Conservation (phyloP, 2,329 filamentous ascomycete genomes). For the Sphaerulina musiva region DNA sequence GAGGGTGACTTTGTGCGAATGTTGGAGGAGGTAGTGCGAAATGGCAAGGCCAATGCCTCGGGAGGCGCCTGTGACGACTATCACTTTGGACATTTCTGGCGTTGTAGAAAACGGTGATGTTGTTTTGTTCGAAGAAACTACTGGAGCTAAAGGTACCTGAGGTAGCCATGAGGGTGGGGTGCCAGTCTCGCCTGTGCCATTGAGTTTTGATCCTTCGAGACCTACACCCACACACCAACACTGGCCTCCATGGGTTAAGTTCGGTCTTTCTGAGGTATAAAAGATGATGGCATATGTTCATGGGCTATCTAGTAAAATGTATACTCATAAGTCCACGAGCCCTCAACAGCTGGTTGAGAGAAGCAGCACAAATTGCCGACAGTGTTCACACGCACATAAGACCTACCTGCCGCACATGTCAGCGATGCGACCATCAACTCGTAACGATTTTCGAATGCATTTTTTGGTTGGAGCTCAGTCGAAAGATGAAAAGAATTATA, state of each 20-base stretch:
- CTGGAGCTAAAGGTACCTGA: neutral
- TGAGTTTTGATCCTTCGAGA: neutral
- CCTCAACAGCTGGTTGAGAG: neutral
- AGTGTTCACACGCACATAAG: neutral
- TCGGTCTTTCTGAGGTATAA: neutral
- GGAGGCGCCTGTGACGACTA: slow-evolving; percentile 57
- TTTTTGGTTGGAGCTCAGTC: slow-evolving; percentile 48
- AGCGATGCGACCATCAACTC: neutral
- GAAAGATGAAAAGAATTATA: slow-evolving; percentile 76
- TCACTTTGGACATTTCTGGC: slow-evolving; percentile 35
- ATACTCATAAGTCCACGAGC: neutral
- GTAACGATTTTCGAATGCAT: neutral
- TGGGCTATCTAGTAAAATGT: neutral
- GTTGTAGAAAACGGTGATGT: neutral
- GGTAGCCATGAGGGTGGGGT: neutral
- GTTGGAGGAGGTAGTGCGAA: slow-evolving; percentile 51
- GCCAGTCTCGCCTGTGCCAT: no score
- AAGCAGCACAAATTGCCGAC: neutral
- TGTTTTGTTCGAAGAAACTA: no score
- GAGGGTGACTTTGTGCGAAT: slow-evolving; percentile 45
- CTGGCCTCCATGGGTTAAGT: neutral
- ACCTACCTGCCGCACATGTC: neutral
- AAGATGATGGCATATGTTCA: neutral
- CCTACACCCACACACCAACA: neutral
- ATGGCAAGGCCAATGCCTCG: slow-evolving; percentile 60